These are phyloP conservation scores for Rhizophagus sp. DNA, from an alignment of 192 early-diverging fungal genomes.

Conservation along the genomic window DNA sequence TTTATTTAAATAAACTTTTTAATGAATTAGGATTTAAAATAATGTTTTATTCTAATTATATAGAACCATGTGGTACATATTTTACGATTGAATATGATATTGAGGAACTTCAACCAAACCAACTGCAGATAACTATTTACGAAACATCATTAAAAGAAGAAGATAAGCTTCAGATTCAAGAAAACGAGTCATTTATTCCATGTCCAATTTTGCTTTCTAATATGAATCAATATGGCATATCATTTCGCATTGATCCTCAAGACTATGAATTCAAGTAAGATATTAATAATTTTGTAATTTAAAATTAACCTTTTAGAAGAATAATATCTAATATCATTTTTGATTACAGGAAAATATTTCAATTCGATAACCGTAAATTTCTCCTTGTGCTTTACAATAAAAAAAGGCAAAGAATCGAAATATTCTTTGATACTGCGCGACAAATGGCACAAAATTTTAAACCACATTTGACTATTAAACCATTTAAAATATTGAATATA, in stretches of 20 bases:
- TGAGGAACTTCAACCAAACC: not conserved
- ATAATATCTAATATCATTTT: not conserved
- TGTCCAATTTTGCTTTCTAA: too few species aligned
- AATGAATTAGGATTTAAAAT: too few species aligned
- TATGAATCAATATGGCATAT: too few species aligned
- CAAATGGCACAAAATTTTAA: not conserved
- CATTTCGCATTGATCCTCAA: constrained; percentile 1
- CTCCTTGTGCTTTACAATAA: constrained; percentile 1
- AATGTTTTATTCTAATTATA: too few species aligned
- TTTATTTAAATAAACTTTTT: too few species aligned
- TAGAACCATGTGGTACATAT: too few species aligned
- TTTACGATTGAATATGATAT: too few species aligned
- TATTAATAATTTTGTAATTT: too few species aligned
- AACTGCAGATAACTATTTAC: not conserved
- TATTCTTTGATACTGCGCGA: not conserved
- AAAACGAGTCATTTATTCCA: too few species aligned
- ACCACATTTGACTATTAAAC: not conserved
- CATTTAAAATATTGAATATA: not conserved
- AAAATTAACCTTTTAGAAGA: not conserved
- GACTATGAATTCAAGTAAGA: not conserved
- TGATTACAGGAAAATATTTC: constrained; percentile 8
- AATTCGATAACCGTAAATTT: constrained; percentile 9
- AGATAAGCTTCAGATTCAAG: too few species aligned
- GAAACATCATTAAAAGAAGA: not conserved
- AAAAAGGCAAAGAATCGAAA: not conserved